A percentile compares a stretch with the other conserved stretches of the same genome.
These are phyloP conservation scores for Ustilago trichophora DNA, from an alignment of 1,284 basidiomycete species.

Conservation along the genomic window DNA sequence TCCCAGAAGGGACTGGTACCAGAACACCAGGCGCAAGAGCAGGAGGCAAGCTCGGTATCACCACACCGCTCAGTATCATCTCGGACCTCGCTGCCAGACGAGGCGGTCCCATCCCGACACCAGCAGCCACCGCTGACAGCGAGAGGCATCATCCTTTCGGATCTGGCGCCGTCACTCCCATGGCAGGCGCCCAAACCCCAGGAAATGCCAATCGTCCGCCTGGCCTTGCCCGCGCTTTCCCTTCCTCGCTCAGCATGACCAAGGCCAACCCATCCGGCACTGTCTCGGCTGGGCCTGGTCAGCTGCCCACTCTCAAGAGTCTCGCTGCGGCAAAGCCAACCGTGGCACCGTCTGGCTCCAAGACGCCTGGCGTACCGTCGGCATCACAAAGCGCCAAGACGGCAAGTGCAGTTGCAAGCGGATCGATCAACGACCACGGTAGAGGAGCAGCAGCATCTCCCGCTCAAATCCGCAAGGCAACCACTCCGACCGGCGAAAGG, in stretches of 20 bases:
- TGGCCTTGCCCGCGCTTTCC: slow-evolving; percentile 27
- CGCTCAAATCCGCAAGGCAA: slow-evolving; percentile 5
- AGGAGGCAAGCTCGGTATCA: slow-evolving; percentile 53
- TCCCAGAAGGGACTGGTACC: slow-evolving; percentile 38
- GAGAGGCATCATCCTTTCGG: slow-evolving; percentile 61
- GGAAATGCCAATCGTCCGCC: slow-evolving; percentile 40
- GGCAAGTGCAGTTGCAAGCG: slow-evolving; percentile 44
- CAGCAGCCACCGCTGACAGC: slow-evolving; percentile 35
- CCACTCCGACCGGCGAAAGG: slow-evolving; percentile 14
- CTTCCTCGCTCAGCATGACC: slow-evolving; percentile 50
- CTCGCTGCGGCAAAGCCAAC: slow-evolving; percentile 14
- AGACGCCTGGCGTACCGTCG: slow-evolving; percentile 13
- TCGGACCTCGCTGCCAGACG: slow-evolving; percentile 64
- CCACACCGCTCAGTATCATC: slow-evolving; percentile 63
- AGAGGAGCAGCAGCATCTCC: slow-evolving; percentile 30
- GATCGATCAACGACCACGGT: slow-evolving; percentile 51
- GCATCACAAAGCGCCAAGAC: slow-evolving; percentile 12
- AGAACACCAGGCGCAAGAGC: slow-evolving; percentile 51
- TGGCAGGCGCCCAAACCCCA: slow-evolving; percentile 50
- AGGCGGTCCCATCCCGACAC: slow-evolving; percentile 32
- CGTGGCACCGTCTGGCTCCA: slow-evolving; percentile 12
- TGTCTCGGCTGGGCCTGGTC: slow-evolving; percentile 30
- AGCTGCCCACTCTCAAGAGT: slow-evolving; percentile 32
- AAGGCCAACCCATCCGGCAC: slow-evolving; percentile 21
- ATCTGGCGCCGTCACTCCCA: slow-evolving; percentile 59